Conservation (phyloP, 192 early-diverging fungal genomes). For the Coemansia umbellata region DNA sequence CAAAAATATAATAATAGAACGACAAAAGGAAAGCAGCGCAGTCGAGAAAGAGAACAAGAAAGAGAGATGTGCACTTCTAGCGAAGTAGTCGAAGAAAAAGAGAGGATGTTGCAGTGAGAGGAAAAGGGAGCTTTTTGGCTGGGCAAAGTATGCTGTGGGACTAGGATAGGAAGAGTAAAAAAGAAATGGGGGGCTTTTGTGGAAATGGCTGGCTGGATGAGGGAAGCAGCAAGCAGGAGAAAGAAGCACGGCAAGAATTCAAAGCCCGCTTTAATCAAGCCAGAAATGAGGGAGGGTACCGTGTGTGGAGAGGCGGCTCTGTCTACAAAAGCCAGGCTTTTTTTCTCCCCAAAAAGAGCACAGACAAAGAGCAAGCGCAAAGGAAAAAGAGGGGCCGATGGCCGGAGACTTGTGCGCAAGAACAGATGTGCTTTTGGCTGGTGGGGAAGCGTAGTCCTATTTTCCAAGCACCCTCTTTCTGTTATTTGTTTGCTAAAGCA, state of each 20-base stretch:
- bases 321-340: slow-evolving; percentile 4
- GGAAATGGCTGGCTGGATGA: slow-evolving; percentile 12
- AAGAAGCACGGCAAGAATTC: slow-evolving; percentile 9
- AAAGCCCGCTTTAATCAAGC: slow-evolving; percentile 42
- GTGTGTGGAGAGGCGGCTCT: slow-evolving; percentile 3
- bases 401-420: no score
- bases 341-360: slow-evolving; percentile 1
- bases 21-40: background rate
- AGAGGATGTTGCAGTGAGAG: slow-evolving; percentile 1
- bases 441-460: no score
- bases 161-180: background rate
- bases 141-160: no score
- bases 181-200: background rate
- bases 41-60: background rate
- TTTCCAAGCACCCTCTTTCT: no score
- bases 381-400: background rate
- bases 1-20: no score
- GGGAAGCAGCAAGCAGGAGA: slow-evolving; percentile 9
- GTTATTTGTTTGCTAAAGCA: no score
- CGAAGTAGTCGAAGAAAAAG: background rate
- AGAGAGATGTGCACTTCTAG: background rate
- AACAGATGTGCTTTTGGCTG: no score
- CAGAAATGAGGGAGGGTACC: background rate
- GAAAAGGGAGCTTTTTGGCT: slow-evolving; percentile 6
- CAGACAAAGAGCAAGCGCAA: background rate